Conservation (phyloP, 306 rosid species). For the Echinosophora koreensis region DNA sequence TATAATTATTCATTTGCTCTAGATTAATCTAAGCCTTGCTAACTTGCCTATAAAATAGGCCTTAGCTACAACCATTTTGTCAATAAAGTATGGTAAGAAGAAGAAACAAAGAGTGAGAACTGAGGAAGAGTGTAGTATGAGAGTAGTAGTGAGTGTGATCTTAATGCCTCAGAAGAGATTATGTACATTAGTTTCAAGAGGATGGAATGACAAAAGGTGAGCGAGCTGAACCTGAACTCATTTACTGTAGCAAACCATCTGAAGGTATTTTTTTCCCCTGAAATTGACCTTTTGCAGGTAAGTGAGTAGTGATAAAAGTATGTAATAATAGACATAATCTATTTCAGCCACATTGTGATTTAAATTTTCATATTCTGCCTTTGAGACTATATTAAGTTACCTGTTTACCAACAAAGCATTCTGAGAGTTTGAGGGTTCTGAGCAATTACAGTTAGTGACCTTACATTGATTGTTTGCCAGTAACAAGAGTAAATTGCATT, state of each 20-base stretch:
- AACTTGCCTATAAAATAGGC: too few species aligned
- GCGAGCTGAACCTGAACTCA: not conserved
- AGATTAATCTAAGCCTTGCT: too few species aligned
- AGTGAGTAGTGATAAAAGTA: not conserved
- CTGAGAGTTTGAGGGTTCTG: not conserved
- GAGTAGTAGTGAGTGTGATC: too few species aligned
- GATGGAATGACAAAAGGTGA: not conserved
- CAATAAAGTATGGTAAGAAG: too few species aligned
- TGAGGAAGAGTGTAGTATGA: too few species aligned
- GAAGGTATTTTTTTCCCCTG: not conserved
- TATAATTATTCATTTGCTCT: too few species aligned
- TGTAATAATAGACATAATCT: not conserved
- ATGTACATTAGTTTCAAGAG: too few species aligned
- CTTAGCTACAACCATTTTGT: too few species aligned
- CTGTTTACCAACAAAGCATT: not conserved
- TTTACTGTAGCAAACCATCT: not conserved
- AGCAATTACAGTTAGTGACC: slow-evolving; percentile 2
- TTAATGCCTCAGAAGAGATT: too few species aligned
- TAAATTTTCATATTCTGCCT: not conserved
- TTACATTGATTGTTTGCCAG: not conserved
- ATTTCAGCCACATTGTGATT: not conserved
- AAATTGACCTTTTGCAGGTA: not conserved
- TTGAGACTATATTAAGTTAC: not conserved
- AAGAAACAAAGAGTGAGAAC: too few species aligned
- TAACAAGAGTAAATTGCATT: not conserved